phyloP scores from a whole-genome alignment of 176 grass and related monocot genomes.

The Triticum turgidum region DNA sequence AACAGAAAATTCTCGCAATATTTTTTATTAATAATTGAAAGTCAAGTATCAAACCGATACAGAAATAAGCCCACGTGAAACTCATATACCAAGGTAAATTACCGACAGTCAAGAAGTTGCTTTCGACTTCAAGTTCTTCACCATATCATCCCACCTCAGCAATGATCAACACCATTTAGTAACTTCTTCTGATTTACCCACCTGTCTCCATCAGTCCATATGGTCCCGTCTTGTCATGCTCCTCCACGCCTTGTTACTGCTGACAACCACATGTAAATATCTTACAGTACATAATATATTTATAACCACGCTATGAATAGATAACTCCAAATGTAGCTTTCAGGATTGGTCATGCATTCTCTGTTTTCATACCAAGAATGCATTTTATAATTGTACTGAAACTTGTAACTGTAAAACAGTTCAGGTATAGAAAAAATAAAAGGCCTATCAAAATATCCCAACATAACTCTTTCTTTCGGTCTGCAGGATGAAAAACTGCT shows the following conservation, averaged over 20 bases:
- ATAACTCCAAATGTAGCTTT: background rate
- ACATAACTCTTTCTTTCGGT: constrained; percentile 14
- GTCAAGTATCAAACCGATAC: background rate
- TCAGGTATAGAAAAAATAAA: background rate
- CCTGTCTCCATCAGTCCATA: background rate
- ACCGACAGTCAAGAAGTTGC: background rate
- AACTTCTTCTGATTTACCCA: background rate
- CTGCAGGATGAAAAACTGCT: constrained; percentile 85
- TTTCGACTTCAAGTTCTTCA: background rate
- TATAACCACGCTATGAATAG: background rate
- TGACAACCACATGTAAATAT: background rate
- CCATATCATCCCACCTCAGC: background rate
- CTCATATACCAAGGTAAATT: constrained; percentile 7
- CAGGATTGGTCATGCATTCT: background rate
- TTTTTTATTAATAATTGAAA: background rate
- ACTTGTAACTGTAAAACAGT: background rate
- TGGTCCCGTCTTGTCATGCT: background rate
- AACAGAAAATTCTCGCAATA: background rate
- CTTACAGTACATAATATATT: constrained; percentile 2
- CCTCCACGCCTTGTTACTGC: background rate
- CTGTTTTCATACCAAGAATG: background rate
- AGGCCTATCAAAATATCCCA: background rate
- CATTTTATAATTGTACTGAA: background rate
- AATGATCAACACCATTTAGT: background rate
- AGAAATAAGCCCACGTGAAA: constrained; percentile 13